Evolutionary conservation across 2,329 filamentous ascomycete genomes (phyloP).

Genomic region (Cercospora sp.): DNA sequence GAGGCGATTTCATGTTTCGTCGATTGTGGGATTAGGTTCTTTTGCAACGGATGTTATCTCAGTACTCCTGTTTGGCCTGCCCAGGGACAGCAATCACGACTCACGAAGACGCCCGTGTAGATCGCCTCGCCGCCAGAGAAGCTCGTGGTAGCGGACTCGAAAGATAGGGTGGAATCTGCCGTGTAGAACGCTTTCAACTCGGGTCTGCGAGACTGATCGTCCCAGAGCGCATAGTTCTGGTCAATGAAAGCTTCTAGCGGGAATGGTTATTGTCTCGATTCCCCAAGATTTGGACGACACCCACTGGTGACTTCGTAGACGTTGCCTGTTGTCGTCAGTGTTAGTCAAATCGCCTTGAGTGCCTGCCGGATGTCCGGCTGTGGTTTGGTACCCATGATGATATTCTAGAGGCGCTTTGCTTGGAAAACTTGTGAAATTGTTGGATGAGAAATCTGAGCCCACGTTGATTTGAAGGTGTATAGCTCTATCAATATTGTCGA

Average conservation of each 20-base stretch:
- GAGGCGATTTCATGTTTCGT: slow-evolving; percentile 7
- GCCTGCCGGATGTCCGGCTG: not conserved
- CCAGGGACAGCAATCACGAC: too few species aligned
- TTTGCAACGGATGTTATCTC: not conserved
- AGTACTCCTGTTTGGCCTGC: too few species aligned
- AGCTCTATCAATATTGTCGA: not conserved
- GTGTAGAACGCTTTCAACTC: slow-evolving; percentile 2
- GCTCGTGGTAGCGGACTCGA: not conserved
- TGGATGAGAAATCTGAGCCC: not conserved
- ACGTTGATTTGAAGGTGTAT: not conserved
- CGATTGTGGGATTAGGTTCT: not conserved
- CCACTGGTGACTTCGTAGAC: not conserved
- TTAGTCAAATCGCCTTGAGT: not conserved
- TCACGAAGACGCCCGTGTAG: not conserved
- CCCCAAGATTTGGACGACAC: not conserved
- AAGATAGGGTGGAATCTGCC: not conserved
- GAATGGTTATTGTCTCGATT: not conserved
- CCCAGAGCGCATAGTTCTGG: slow-evolving; percentile 7
- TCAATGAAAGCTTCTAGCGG: not conserved
- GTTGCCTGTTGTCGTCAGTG: not conserved
- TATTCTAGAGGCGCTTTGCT: not conserved
- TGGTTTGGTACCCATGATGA: not conserved
- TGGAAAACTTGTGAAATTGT: not conserved
- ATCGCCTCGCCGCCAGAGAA: slow-evolving; percentile 3
- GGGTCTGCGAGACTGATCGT: not conserved